Conservation (phyloP, 2,329 filamentous ascomycete species). For the Chalaropsis ovoidea region DNA sequence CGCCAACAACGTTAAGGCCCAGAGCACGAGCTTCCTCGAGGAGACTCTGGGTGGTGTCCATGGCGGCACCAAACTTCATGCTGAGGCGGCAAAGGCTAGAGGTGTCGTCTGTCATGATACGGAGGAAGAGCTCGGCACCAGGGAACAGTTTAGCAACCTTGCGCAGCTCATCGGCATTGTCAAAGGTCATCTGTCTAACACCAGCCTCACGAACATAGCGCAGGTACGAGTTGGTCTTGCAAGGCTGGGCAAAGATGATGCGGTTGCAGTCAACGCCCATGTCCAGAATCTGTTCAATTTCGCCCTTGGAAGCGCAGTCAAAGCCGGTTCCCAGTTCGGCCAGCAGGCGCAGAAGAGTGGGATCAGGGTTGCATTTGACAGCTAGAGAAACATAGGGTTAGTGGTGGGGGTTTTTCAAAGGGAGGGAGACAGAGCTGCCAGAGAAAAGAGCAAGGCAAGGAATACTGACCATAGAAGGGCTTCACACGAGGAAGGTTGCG, state of each 20-base stretch:
- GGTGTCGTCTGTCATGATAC: conserved; percentile 93
- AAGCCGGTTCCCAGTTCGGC: conserved; percentile 85
- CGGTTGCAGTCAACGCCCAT: conserved; percentile 76
- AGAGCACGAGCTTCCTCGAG: conserved; percentile 71
- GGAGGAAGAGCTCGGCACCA: conserved; percentile 79
- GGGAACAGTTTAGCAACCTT: conserved; percentile 93
- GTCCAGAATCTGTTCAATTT: conserved; percentile 83
- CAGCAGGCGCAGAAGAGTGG: conserved; percentile 77
- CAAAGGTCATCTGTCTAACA: conserved; percentile 98
- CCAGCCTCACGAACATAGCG: conserved; percentile 74
- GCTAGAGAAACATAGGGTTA: conserved; percentile 42
- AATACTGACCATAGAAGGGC: conserved; percentile 76
- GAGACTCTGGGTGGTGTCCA: conserved; percentile 69
- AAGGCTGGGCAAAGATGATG: conserved; percentile 98
- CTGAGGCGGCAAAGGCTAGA: conserved; percentile 88
- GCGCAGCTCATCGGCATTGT: conserved; percentile 95
- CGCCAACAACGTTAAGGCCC: conserved; percentile 81
- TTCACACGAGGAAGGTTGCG: conserved; percentile 82
- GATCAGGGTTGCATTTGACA: conserved; percentile 97
- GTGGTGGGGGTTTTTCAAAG: background rate
- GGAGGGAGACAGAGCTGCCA: too few species aligned
- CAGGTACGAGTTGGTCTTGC: conserved; percentile 98
- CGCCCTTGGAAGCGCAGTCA: conserved; percentile 94
- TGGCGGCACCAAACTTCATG: conserved; percentile 90
- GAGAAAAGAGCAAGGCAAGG: too few species aligned